Evolutionary conservation across 805 yeast genomes (phyloP).

Genomic region (Pachysolen tannophilus): DNA sequence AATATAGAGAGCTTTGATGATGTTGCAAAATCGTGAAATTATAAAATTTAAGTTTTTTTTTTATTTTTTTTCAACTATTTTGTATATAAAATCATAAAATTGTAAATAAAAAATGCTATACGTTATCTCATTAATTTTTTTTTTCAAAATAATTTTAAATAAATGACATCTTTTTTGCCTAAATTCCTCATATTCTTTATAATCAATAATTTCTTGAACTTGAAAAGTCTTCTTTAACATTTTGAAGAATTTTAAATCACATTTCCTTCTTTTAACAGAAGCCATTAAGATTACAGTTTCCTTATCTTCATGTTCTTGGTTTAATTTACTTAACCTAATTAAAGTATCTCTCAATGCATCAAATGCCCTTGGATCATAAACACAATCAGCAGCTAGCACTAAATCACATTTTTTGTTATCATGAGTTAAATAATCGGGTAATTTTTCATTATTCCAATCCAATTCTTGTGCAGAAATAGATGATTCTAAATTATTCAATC

Average conservation of each 20-base stretch:
- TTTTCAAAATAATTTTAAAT: slow-evolving; percentile 25
- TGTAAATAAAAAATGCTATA: too few species aligned
- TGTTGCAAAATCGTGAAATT: too few species aligned
- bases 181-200: slow-evolving; percentile 26
- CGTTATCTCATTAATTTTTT: too few species aligned
- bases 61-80: too few species aligned
- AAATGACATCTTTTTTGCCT: slow-evolving; percentile 31
- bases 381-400: slow-evolving; percentile 54
- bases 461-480: slow-evolving; percentile 33
- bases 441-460: slow-evolving; percentile 35
- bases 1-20: background rate
- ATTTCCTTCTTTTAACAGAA: slow-evolving; percentile 46
- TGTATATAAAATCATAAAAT: too few species aligned
- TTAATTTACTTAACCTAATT: slow-evolving; percentile 28
- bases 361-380: slow-evolving; percentile 46
- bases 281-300: slow-evolving; percentile 41
- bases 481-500: slow-evolving; percentile 27
- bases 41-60: too few species aligned
- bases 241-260: slow-evolving; percentile 16
- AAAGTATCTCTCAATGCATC: slow-evolving; percentile 43
- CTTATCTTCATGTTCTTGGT: slow-evolving; percentile 11
- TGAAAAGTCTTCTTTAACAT: slow-evolving; percentile 24
- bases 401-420: slow-evolving; percentile 27
- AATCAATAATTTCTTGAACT: slow-evolving; percentile 22
- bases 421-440: slow-evolving; percentile 27